phyloP scores from a whole-genome alignment of 371 early-diverging fungal species.

The Syncephalis fuscata region DNA sequence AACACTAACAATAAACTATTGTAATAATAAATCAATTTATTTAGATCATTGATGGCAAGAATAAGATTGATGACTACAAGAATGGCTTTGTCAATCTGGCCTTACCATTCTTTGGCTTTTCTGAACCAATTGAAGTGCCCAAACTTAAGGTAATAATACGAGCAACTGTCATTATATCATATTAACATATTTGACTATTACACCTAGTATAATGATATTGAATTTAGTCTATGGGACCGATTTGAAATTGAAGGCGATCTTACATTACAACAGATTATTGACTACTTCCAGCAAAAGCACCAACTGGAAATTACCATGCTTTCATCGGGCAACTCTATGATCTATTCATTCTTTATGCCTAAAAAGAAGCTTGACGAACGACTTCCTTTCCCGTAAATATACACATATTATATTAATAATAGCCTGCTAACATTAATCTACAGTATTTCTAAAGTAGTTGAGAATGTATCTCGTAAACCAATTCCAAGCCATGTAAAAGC shows the following conservation, averaged over 20 bases:
- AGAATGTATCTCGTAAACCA: constrained; percentile 74
- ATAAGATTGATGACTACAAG: constrained; percentile 89
- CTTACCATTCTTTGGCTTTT: constrained; percentile 97
- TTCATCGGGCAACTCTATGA: constrained; percentile 82
- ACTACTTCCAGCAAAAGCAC: constrained; percentile 68
- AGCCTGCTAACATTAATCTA: neutral
- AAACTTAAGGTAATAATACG: constrained; percentile 30
- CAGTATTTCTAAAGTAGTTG: constrained; percentile 50
- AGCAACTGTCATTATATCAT: neutral
- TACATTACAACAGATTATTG: constrained; percentile 81
- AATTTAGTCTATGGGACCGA: constrained; percentile 95
- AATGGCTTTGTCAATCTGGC: constrained; percentile 99
- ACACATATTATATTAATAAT: neutral
- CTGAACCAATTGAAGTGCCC: constrained; percentile 91
- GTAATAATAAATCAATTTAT: no score
- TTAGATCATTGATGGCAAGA: constrained; percentile 46
- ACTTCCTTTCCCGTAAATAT: constrained; percentile 3
- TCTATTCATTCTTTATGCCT: constrained; percentile 81
- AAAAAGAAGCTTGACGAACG: constrained; percentile 79
- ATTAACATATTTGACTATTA: no score
- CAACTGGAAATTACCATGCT: constrained; percentile 91
- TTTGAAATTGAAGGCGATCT: constrained; percentile 79
- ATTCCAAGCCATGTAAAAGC: constrained; percentile 70
- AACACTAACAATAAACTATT: no score
- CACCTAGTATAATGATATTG: constrained; percentile 65